A percentile compares a stretch with the other conserved stretches of the same genome.
These are phyloP conservation scores for Astrephomene gubernaculifera DNA, from an alignment of 139 green algal genomes.

Conservation along the genomic window DNA sequence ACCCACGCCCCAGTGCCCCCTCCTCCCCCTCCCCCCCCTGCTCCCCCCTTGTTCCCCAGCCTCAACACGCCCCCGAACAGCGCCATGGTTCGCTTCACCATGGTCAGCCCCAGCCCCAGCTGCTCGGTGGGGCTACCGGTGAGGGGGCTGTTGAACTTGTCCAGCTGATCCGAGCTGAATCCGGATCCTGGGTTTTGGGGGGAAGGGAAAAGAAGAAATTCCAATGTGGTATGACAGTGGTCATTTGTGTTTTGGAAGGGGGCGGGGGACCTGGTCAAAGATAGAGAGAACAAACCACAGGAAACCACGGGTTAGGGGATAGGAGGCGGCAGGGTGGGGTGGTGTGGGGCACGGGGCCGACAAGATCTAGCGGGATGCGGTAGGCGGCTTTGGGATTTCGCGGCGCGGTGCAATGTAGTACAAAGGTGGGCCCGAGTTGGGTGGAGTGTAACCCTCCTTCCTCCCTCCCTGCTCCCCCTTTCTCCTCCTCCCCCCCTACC, in stretches of 20 bases:
- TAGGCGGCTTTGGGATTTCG: no score
- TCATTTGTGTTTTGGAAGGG: no score
- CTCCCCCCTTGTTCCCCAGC: neutral
- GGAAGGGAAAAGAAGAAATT: no score
- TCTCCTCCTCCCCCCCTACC: neutral
- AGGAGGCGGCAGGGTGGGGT: no score
- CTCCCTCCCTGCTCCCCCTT: neutral
- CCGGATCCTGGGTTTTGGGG: conserved; percentile 24
- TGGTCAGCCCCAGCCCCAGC: conserved; percentile 43
- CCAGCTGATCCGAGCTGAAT: conserved; percentile 42
- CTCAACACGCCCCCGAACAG: conserved; percentile 21
- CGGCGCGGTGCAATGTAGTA: no score
- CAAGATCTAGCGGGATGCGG: no score
- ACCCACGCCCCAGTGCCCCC: neutral
- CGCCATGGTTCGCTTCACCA: conserved; percentile 43
- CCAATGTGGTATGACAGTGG: no score
- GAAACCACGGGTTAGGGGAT: no score
- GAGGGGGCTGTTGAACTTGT: conserved; percentile 52
- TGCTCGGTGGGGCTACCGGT: conserved; percentile 26
- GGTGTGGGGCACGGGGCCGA: no score
- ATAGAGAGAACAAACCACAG: no score
- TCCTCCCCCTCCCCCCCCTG: neutral
- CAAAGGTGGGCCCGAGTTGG: no score
- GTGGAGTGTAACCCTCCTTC: neutral
- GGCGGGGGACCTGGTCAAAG: no score